Percentiles rank a stretch among this genome's conserved stretches.
phyloP scores from a whole-genome alignment of 805 yeast species.

The Hanseniaspora guilliermondii region DNA sequence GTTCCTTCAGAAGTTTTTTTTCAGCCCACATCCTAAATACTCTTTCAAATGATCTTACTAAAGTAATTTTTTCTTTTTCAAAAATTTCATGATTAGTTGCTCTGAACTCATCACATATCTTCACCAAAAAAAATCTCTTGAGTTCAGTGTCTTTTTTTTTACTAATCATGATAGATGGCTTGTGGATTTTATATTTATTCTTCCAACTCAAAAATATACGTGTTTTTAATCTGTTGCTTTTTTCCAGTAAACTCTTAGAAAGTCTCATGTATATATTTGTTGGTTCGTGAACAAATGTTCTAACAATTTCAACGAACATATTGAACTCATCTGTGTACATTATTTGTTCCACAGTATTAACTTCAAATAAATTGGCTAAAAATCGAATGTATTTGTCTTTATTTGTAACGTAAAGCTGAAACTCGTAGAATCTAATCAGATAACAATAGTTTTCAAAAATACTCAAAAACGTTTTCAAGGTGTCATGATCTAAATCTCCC shows the following conservation, averaged over 20 bases:
- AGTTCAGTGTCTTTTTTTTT: not conserved
- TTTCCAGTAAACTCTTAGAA: not conserved
- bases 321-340: not conserved
- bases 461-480: not conserved
- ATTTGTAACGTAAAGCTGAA: constrained; percentile 1
- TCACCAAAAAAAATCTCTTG: no score
- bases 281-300: not conserved
- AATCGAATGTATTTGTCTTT: constrained; percentile 7
- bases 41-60: not conserved
- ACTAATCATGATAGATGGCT: not conserved
- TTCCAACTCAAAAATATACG: not conserved
- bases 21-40: not conserved
- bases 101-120: no score
- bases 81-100: not conserved
- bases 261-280: constrained; percentile 11
- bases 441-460: constrained; percentile 10
- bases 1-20: not conserved
- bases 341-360: not conserved
- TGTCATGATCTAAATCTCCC: not conserved
- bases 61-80: not conserved
- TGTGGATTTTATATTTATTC: not conserved
- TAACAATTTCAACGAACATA: not conserved
- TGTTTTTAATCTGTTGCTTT: not conserved
- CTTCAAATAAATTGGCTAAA: not conserved
- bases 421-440: constrained; percentile 8